Conservation (phyloP, 768 basidiomycete species). For the Rhizopogon vesiculosus region DNA sequence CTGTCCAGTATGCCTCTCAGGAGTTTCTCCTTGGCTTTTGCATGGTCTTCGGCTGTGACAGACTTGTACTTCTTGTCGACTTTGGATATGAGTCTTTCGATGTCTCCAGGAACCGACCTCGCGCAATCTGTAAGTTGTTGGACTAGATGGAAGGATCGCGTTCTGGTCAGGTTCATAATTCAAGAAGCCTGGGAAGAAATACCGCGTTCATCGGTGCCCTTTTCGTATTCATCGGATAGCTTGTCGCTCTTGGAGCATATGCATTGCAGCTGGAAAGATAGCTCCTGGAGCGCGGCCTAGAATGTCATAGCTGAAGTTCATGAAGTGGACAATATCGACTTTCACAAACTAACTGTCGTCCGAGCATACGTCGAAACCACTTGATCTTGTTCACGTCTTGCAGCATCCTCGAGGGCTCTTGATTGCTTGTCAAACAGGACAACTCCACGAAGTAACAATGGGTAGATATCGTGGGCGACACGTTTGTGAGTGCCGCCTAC, state of each 20-base stretch:
- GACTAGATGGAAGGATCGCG: constrained; percentile 28
- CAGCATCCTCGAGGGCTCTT: constrained; percentile 44
- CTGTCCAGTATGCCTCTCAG: constrained; percentile 30
- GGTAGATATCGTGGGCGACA: constrained; percentile 29
- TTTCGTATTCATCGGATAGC: constrained; percentile 48
- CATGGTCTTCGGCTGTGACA: constrained; percentile 26
- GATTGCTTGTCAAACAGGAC: constrained; percentile 51
- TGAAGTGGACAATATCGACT: background rate
- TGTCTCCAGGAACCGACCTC: constrained; percentile 41
- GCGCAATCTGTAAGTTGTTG: constrained; percentile 37
- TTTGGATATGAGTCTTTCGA: constrained; percentile 46
- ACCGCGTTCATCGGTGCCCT: constrained; percentile 44
- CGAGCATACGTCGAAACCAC: constrained; percentile 33
- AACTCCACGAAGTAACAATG: constrained; percentile 34
- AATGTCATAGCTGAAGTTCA: constrained; percentile 10
- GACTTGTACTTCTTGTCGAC: constrained; percentile 53
- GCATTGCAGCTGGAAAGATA: constrained; percentile 42
- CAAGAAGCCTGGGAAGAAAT: constrained; percentile 11
- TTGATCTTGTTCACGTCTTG: constrained; percentile 39
- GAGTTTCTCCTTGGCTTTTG: constrained; percentile 29
- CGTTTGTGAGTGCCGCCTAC: constrained; percentile 32
- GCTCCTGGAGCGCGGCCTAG: constrained; percentile 38
- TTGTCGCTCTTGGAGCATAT: constrained; percentile 43
- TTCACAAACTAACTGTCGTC: constrained; percentile 37
- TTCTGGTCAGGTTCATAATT: constrained; percentile 1